These are phyloP conservation scores for Paraphoma chrysanthemicola DNA, from an alignment of 2,329 filamentous ascomycete genomes.

Conservation along the genomic window DNA sequence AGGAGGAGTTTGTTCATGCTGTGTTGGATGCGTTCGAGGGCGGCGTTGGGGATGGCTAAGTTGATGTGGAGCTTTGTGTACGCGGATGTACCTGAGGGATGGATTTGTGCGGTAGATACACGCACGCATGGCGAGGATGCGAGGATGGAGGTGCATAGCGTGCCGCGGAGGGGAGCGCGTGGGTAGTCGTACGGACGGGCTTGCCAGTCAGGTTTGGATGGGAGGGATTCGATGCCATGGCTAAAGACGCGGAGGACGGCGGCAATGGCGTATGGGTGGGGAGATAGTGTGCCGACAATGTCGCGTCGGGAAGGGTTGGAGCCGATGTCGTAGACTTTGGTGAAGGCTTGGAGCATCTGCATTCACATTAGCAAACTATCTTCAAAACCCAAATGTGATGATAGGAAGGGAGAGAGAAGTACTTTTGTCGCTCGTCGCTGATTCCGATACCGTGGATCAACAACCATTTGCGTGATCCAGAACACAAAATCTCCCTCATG, in stretches of 20 bases:
- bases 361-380: background rate
- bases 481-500: constrained; percentile 6
- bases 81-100: background rate
- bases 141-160: constrained; percentile 1
- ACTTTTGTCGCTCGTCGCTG: constrained; percentile 15
- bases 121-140: constrained; percentile 4
- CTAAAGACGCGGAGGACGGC: constrained; percentile 15
- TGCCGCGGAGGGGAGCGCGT: constrained; percentile 2
- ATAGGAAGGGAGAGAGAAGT: background rate
- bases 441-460: constrained; percentile 9
- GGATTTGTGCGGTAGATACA: constrained; percentile 1
- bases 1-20: constrained; percentile 5
- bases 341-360: constrained; percentile 14
- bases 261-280: constrained; percentile 8
- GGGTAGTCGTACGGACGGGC: background rate
- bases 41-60: background rate
- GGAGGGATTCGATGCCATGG: constrained; percentile 13
- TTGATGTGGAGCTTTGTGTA: constrained; percentile 11
- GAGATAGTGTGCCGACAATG: constrained; percentile 5
- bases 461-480: constrained; percentile 19
- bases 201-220: constrained; percentile 8
- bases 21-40: constrained; percentile 1
- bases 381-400: background rate
- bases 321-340: constrained; percentile 11
- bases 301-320: background rate